Base-by-base conservation (phyloP, 1,284 basidiomycete genomes). In the Leccinum solheimii region DNA sequence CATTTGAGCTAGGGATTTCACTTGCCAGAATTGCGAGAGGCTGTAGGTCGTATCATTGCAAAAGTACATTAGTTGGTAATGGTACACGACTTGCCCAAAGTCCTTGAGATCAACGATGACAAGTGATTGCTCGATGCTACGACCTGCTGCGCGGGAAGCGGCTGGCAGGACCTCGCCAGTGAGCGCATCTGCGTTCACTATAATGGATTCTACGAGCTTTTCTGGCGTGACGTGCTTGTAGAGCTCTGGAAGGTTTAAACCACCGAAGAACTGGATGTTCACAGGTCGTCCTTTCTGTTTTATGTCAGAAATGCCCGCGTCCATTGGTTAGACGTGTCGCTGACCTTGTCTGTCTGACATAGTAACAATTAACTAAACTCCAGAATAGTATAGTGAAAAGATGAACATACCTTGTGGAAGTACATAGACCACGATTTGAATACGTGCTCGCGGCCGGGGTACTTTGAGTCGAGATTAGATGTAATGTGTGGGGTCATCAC, bases 361-460 rank as follows among this genome's bases (percentile, higher is more conserved):
- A 21, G 43, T 9, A 40, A 40, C 6, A 21, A 62, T 30, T 1
- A 60, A 27, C 32, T 53, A 4, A 58, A 26, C 16, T 23, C 43
- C 50, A 53, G 55, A 21, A n/a, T 10, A 43, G 8, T 32, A 23
- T 32, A 48, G 36, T 16, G 45, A 55, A 55, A 49, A 6, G 52
- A 43, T 16, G 43, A 34, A 66, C 79, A 45, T 57, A 84, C 87
- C 77, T 90, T 90, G 72, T 91, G 88, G 67, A 88, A 89, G 63
- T 77, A 89, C 76, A 90, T 82, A 5, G 87, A 88, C 88, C 88
- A 91, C 62, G 83, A 84, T 57, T 87, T 82, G 67, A 89, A 89
- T 13, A 91, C 83, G 4, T 81, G 79, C 57, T 84, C 79, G 55
- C 88, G 83, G 65, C 86, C 87, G 2, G 87, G 86, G 68, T 86